These are phyloP conservation scores for Auriscalpium microsporum DNA, from an alignment of 768 basidiomycete species.

Conservation along the genomic window DNA sequence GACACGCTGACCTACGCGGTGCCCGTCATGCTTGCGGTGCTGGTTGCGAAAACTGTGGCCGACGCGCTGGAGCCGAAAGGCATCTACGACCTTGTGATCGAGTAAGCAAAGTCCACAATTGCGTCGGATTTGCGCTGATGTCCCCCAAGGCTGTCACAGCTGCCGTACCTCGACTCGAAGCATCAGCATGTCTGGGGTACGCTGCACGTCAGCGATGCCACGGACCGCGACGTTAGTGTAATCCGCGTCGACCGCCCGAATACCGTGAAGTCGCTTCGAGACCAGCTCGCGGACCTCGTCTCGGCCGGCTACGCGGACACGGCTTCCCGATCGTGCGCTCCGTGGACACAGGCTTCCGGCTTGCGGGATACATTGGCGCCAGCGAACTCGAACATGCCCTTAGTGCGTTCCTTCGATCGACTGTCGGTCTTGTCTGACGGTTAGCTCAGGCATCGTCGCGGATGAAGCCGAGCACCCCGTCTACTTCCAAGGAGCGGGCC, in stretches of 20 bases:
- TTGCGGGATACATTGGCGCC: constrained; percentile 86
- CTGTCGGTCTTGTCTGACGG: not conserved
- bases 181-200: constrained; percentile 84
- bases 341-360: constrained; percentile 43
- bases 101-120: constrained; percentile 30
- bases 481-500: constrained; percentile 47
- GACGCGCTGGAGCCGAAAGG: constrained; percentile 87
- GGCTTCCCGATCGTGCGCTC: constrained; percentile 81
- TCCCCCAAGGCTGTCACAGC: constrained; percentile 52
- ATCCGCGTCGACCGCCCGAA: constrained; percentile 68
- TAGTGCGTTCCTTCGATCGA: constrained; percentile 36
- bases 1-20: constrained; percentile 88
- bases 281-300: constrained; percentile 54
- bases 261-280: constrained; percentile 68
- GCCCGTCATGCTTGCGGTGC: constrained; percentile 80
- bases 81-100: constrained; percentile 95
- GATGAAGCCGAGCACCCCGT: constrained; percentile 62
- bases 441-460: constrained; percentile 59
- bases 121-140: not conserved
- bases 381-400: constrained; percentile 94
- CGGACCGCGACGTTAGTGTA: constrained; percentile 53
- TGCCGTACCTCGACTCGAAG: constrained; percentile 90
- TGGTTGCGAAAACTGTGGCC: constrained; percentile 86
- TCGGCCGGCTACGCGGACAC: constrained; percentile 59
- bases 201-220: constrained; percentile 66